These are phyloP conservation scores for Rhododendron molle DNA, from an alignment of 148 eudicot species.

Conservation along the genomic window DNA sequence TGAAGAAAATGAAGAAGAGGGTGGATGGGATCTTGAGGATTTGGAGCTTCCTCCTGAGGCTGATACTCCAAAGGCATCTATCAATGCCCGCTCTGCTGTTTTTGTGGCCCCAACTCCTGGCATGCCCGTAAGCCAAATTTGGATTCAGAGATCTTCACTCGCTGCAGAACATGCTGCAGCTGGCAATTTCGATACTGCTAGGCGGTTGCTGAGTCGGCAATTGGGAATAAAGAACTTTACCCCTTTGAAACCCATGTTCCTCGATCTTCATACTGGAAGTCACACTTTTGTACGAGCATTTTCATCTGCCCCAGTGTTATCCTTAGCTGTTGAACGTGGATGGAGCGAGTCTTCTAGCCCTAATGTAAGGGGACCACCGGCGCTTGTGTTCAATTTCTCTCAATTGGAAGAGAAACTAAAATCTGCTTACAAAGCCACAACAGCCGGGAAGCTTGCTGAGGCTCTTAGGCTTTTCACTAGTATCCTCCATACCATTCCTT, in stretches of 20 bases:
- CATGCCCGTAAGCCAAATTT: slow-evolving; percentile 90
- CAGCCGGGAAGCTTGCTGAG: slow-evolving; percentile 73
- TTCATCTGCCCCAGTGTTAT: slow-evolving; percentile 65
- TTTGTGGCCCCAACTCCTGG: slow-evolving; percentile 77
- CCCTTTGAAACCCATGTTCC: slow-evolving; percentile 64
- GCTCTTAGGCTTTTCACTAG: slow-evolving; percentile 60
- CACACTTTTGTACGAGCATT: slow-evolving; percentile 68
- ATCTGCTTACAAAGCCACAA: slow-evolving; percentile 72
- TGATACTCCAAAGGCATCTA: slow-evolving; percentile 66
- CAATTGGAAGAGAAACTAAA: slow-evolving; percentile 83
- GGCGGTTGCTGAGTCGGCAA: slow-evolving; percentile 79
- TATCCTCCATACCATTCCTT: slow-evolving; percentile 80
- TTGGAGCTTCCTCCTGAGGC: slow-evolving; percentile 89
- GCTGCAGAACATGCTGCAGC: slow-evolving; percentile 98
- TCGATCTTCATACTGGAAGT: slow-evolving; percentile 77
- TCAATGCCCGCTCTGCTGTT: slow-evolving; percentile 35
- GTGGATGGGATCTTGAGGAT: slow-evolving; percentile 95
- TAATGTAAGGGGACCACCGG: slow-evolving; percentile 81
- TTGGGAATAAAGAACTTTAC: slow-evolving; percentile 75
- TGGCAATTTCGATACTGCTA: slow-evolving; percentile 91
- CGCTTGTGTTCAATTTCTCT: slow-evolving; percentile 63
- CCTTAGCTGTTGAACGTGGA: slow-evolving; percentile 75
- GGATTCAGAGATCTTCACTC: slow-evolving; percentile 83
- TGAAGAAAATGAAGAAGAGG: slow-evolving; percentile 61
- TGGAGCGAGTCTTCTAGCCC: slow-evolving; percentile 83